Base-by-base conservation (phyloP, 345 rosid species). In the Euphorbia pulcherrima region DNA sequence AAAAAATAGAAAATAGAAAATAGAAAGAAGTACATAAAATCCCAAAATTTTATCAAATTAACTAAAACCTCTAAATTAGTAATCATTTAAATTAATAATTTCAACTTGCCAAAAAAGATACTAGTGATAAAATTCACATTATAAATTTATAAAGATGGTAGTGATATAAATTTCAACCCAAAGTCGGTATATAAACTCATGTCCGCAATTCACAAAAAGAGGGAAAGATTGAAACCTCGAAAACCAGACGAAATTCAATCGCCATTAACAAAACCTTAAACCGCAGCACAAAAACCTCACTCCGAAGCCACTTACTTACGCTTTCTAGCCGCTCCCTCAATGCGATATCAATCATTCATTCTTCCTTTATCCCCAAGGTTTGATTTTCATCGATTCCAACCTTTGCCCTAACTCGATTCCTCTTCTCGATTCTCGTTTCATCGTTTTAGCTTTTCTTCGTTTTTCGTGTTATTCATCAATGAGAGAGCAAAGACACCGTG, bases 401-500 rank as follows among this genome's bases (percentile, higher is more conserved):
- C 23, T 23, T 53, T 53, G 16, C 57, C 28, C 27, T 53, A 40
- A 40, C 47, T 23, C 40, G 65, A n/a, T n/a, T 62, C 23, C 17
- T 41, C 7, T 41, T 23, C 16, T 1, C 13, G 6, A 13, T 39
- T 39, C 14, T 28, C 5, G 27, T 14, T 17, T 21, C 13, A n/a
- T 41, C 4, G 0, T 5, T 16, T 21, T 23, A n/a, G 23, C 4
- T 0, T 5, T 16, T 2, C 18, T 46, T 47, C 0, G 4, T 12
- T 65, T 21, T 21, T 3, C 60, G 54, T 30, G 60, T 65, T 21
- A 18, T 51, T 13, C 26, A 30, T n/a, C 68, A 65, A 65, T 52
- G 60, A 35, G 47, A 65, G 47, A 65, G 2, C 30, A 21, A 51
- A 14, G 60, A 16, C 28, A 35, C 6, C 5, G 11, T 9, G 58